phyloP scores from a whole-genome alignment of 306 rosid genomes.

The Argentina anserina region DNA sequence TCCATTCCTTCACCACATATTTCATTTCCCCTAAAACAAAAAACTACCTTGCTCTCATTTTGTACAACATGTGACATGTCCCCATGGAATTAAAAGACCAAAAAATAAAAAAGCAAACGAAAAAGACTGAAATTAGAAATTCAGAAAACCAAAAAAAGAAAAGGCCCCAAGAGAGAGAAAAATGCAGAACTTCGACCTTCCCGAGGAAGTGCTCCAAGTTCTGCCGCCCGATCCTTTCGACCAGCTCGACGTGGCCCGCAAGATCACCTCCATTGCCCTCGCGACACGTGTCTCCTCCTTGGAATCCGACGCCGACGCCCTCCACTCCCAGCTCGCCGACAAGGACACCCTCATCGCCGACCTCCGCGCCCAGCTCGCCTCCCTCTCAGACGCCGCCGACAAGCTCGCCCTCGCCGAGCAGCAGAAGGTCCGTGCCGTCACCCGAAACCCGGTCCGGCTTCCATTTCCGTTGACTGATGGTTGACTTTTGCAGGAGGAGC shows the following conservation, averaged over 20 bases:
- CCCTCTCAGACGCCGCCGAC: constrained; percentile 52
- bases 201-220: constrained; percentile 53
- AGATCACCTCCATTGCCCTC: constrained; percentile 76
- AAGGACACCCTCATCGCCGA: constrained; percentile 50
- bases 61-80: background rate
- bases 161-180: too few relatives aligned
- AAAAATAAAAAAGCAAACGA: background rate
- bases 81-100: background rate
- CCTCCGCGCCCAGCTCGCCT: constrained; percentile 58
- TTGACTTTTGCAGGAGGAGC: constrained; percentile 42
- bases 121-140: background rate
- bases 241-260: constrained; percentile 95
- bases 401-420: constrained; percentile 47
- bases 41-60: background rate
- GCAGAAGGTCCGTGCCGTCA: constrained; percentile 45
- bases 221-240: constrained; percentile 89
- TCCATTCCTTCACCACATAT: background rate
- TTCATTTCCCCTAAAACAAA: background rate
- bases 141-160: background rate
- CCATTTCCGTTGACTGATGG: background rate
- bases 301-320: constrained; percentile 47
- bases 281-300: constrained; percentile 69
- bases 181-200: constrained; percentile 54
- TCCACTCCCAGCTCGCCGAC: constrained; percentile 50
- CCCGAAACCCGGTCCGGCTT: background rate